Conservation (phyloP, 306 rosid species). For the Cucurbita pepo region DNA sequence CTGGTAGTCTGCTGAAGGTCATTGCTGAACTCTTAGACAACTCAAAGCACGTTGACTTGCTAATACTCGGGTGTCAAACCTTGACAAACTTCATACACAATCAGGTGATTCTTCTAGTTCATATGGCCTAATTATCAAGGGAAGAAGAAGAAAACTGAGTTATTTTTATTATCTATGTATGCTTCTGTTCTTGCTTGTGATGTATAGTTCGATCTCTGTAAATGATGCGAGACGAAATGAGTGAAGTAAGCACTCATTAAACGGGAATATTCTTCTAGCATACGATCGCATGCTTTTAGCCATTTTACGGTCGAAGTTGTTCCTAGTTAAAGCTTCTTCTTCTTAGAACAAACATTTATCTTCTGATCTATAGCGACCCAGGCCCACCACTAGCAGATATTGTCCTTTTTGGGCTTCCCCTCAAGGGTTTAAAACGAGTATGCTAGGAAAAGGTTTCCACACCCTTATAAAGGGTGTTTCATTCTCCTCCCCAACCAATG, state of each 20-base stretch:
- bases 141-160: not conserved
- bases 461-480: no score
- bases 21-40: slow-evolving; percentile 54
- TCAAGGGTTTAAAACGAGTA: no score
- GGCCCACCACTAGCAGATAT: no score
- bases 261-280: not conserved
- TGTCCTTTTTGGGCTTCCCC: no score
- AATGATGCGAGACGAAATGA: not conserved
- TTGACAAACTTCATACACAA: slow-evolving; percentile 60
- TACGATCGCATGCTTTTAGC: not conserved
- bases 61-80: slow-evolving; percentile 72
- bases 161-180: not conserved
- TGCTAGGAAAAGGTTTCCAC: no score
- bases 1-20: slow-evolving; percentile 65
- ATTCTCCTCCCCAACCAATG: no score
- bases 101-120: slow-evolving; percentile 39
- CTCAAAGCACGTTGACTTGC: slow-evolving; percentile 60
- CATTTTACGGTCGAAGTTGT: not conserved
- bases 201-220: not conserved
- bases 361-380: not conserved
- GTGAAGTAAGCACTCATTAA: not conserved
- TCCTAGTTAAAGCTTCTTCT: not conserved
- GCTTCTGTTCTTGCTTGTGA: not conserved
- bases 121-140: not conserved
- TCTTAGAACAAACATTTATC: not conserved